Evolutionary conservation across 768 basidiomycete species (phyloP), one percentile per base, ranked within the genome.

Genomic region (Mycena vulgaris): DNA sequence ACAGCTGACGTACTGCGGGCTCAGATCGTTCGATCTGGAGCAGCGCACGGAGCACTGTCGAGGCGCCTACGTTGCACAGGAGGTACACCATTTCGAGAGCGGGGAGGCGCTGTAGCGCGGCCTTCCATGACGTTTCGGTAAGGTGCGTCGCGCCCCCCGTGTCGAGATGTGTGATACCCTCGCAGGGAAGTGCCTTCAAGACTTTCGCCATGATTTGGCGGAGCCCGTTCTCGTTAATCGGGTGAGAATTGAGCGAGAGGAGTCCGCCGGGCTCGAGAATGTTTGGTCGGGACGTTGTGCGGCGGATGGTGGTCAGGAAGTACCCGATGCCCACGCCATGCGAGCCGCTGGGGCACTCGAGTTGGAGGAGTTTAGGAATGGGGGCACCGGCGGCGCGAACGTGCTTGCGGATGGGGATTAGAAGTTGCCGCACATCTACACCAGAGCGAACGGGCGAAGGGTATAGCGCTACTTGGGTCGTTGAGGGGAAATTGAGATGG

Each of bases 131-230:
- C 11, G 13, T 49, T 4, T 25, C 31, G 6, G 16, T 1, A 0
- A 51, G n/a, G 14, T 2, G 7, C 19, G 49, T 33, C 28, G 8
- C 48, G 14, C 7, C 39, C 7, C 56, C 37, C 9, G 47, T 56
- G 30, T 69, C 68, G 1, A 69, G 25, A 51, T 69, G 56, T 5
- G 62, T 63, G 37, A 69, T 69, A 0, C 9, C 23, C 3, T 49
- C 47, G 11, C 19, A 25, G 8, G 68, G 62, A 19, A 51, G 5
- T 10, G 68, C 68, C 13, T 63, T 57, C n/a, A 69, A n/a, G 25
- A 69, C n/a, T 21, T 69, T 69, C 2, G 55, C 21, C 17, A 59
- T 10, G 28, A 69, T 69, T 30, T 63, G 61, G n/a, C 68, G 68
- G 16, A 69, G 56, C 5, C 13, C 62, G 16, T 1, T 3, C 28